These are phyloP conservation scores for Starmerella potacharoeniae DNA, from an alignment of 805 yeast genomes.

Conservation along the genomic window DNA sequence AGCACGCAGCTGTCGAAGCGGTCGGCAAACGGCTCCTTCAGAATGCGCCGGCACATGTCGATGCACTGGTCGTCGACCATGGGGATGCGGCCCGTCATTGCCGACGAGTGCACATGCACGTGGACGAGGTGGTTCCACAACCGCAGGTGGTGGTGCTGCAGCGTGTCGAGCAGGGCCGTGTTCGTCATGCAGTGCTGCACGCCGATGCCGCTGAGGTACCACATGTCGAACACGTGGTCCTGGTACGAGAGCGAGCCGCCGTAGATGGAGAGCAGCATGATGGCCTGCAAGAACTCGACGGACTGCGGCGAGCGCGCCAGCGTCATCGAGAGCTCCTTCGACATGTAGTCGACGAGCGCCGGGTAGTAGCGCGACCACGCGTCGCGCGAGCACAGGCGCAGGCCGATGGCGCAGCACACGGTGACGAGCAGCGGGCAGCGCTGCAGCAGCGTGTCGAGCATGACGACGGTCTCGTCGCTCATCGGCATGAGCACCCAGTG, in stretches of 20 bases:
- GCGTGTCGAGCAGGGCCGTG: conserved; percentile 57
- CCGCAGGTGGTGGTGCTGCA: conserved; percentile 49
- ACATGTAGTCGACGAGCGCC: conserved; percentile 37
- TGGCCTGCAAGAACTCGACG: conserved; percentile 58
- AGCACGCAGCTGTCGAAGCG: conserved; percentile 78
- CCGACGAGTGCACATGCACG: conserved; percentile 53
- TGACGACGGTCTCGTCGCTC: conserved; percentile 37
- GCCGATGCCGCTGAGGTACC: conserved; percentile 58
- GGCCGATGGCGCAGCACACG: conserved; percentile 50
- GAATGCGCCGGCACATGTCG: conserved; percentile 46
- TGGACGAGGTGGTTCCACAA: conserved; percentile 62
- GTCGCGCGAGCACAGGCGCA: conserved; percentile 40
- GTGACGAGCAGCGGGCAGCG: conserved; percentile 54
- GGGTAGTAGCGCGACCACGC: conserved; percentile 36
- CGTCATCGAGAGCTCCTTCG: conserved; percentile 39
- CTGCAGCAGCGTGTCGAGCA: conserved; percentile 37
- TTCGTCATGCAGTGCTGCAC: conserved; percentile 52
- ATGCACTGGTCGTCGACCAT: conserved; percentile 49
- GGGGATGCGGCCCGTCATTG: conserved; percentile 55
- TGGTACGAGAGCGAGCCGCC: conserved; percentile 48
- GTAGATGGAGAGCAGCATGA: conserved; percentile 55
- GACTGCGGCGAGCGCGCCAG: conserved; percentile 35
- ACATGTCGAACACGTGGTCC: conserved; percentile 48
- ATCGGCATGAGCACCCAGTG: conserved; percentile 65
- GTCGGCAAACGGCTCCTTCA: conserved; percentile 50